These are phyloP conservation scores for Elaeis guineensis DNA, from an alignment of 176 grass and related monocot species.

Conservation along the genomic window DNA sequence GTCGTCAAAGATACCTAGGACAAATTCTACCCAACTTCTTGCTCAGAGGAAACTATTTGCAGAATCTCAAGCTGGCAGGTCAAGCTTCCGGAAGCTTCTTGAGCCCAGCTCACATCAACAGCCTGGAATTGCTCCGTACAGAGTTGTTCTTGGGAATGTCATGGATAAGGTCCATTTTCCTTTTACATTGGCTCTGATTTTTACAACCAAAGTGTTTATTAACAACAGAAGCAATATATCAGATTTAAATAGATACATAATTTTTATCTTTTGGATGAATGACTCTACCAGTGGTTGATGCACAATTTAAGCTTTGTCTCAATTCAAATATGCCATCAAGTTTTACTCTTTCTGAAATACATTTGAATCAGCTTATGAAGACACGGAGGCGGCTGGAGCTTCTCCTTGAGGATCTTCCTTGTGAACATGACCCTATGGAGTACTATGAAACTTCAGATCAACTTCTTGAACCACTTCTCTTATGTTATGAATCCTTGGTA, in stretches of 20 bases:
- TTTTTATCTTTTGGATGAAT: too few species aligned
- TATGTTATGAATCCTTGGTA: conserved; percentile 91
- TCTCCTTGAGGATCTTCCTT: conserved; percentile 72
- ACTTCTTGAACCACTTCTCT: conserved; percentile 71
- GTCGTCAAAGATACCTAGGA: conserved; percentile 29
- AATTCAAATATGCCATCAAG: too few species aligned
- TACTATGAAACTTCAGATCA: conserved; percentile 71
- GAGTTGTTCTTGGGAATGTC: conserved; percentile 79
- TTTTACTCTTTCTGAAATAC: neutral
- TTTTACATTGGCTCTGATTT: too few species aligned
- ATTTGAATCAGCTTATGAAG: conserved; percentile 54
- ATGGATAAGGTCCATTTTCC: conserved; percentile 64
- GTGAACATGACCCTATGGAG: conserved; percentile 60
- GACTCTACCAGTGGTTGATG: too few species aligned
- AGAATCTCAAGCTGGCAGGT: conserved; percentile 58
- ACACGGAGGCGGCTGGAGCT: conserved; percentile 59
- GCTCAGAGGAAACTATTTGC: conserved; percentile 61
- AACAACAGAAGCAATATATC: too few species aligned
- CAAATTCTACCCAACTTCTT: conserved; percentile 40
- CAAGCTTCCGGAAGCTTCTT: conserved; percentile 81
- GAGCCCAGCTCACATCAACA: conserved; percentile 55
- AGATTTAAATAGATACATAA: too few species aligned
- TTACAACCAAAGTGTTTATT: too few species aligned
- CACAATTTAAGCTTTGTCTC: too few species aligned
- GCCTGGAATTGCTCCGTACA: conserved; percentile 85